A percentile compares a stretch with the other conserved stretches of the same genome.
phyloP scores from a whole-genome alignment of 1,139 yeast genomes.

The Suhomyces choctaworum region DNA sequence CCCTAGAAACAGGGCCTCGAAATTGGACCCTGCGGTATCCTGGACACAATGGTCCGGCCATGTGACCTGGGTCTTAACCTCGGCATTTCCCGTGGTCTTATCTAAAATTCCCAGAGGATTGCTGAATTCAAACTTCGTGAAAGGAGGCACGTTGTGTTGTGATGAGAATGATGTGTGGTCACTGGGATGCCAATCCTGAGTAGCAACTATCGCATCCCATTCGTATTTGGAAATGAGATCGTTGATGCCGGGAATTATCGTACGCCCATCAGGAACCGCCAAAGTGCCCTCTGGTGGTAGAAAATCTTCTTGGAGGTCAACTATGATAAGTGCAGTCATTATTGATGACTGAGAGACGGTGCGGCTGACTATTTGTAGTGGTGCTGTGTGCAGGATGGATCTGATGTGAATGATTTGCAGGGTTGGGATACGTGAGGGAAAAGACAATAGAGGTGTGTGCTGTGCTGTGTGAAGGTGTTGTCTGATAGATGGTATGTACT shows the following conservation, averaged over 20 bases:
- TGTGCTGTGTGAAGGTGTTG: too few relatives aligned
- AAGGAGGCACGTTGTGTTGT: conserved; percentile 59
- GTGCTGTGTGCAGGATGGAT: not conserved
- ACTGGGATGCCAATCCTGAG: conserved; percentile 88
- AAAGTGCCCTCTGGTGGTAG: conserved; percentile 75
- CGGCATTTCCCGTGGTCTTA: conserved; percentile 26
- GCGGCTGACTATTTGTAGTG: conserved; percentile 1
- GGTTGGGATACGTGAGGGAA: too few relatives aligned
- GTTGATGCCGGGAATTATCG: conserved; percentile 53
- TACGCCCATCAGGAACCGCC: conserved; percentile 69
- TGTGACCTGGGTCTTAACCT: conserved; percentile 41
- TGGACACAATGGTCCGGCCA: conserved; percentile 97
- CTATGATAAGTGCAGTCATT: conserved; percentile 59
- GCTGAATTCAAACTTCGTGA: conserved; percentile 45
- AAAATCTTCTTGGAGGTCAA: conserved; percentile 87
- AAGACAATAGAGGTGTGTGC: not conserved
- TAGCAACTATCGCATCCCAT: conserved; percentile 69
- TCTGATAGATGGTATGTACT: too few relatives aligned
- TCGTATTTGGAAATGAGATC: conserved; percentile 39
- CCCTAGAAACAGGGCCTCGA: conserved; percentile 48
- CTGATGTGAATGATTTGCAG: too few relatives aligned
- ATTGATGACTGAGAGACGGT: not conserved
- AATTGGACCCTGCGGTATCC: conserved; percentile 60
- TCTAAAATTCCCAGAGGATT: conserved; percentile 50
- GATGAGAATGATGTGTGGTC: conserved; percentile 82